Base-by-base conservation (phyloP, 2,329 filamentous ascomycete species). In the Clonostachys sp. region DNA sequence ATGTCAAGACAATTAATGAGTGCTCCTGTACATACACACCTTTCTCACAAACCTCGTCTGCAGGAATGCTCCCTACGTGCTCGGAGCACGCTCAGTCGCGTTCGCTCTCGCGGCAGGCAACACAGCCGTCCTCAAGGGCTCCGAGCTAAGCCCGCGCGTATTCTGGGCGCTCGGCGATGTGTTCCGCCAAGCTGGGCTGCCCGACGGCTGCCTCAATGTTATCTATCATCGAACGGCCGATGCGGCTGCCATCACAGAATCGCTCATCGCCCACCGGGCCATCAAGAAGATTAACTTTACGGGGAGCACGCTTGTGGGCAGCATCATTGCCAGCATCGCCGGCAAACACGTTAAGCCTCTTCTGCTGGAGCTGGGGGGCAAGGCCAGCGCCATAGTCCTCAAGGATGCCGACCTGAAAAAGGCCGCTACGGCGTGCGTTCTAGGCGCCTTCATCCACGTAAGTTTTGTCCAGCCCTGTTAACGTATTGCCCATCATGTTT, bases 251-350 rank as follows among this genome's bases (percentile, higher is more conserved):
- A 72, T 92, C 34, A 91, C 87, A 0, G 75, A 75, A 30, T 71
- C 80, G 2, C 64, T 94, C 33, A 87, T 95, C 53, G 77, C 80
- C 43, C 74, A 87, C 57, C 79, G 80, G 0, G 71, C 73, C 0
- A 70, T 95, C 48, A 86, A 83, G 62, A 95, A 95, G 70, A 75
- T 95, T 62, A 94, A 90, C 68, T 95, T 95, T 65, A 95, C 90
- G 0, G 90, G 90, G 34, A 87, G 81, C 57, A 91, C 89, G 0
- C 64, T 64, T 0, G 84, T 94, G 1, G 90, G 90, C 1, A 77
- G 81, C 34, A 85, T 90, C 59, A 82, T 95, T 48, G 86, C 81
- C 10, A 72, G 75, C 17, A 74, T 80, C 9, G 87, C 87, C 0
- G 90, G 86, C 30, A 80, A 86, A 60, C 70, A 86, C 56, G 73